A percentile compares a stretch with the other conserved stretches of the same genome.
These are phyloP conservation scores for Neospermospora avenae DNA, from an alignment of 2,329 filamentous ascomycete genomes.

Conservation along the genomic window DNA sequence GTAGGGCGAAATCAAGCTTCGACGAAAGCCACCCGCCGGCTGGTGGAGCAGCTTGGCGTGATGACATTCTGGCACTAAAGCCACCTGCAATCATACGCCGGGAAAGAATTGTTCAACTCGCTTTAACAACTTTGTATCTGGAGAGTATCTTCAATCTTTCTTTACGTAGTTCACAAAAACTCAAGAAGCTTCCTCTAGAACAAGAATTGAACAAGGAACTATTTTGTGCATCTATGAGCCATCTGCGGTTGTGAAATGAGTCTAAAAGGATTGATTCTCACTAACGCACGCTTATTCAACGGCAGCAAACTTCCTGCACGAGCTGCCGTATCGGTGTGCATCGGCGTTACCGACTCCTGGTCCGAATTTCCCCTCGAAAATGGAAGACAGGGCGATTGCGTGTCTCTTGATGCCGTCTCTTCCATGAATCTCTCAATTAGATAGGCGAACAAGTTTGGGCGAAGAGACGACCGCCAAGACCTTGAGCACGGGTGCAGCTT, in stretches of 20 bases:
- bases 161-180: too few relatives aligned
- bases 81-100: background rate
- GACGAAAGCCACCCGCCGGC: background rate
- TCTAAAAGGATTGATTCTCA: slow-evolving; percentile 1
- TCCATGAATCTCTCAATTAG: background rate
- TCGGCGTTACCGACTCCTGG: background rate
- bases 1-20: background rate
- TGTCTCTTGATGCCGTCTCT: background rate
- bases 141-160: too few relatives aligned
- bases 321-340: background rate
- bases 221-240: background rate
- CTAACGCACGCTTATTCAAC: background rate
- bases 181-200: too few relatives aligned
- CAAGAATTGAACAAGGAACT: too few relatives aligned
- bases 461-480: background rate
- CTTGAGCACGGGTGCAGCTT: background rate
- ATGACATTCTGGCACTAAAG: background rate
- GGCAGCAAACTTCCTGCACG: background rate
- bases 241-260: background rate
- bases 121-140: too few relatives aligned
- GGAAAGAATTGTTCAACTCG: too few relatives aligned
- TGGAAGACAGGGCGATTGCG: background rate
- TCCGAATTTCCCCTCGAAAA: background rate
- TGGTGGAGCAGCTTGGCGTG: background rate
- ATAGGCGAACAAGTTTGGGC: background rate